phyloP scores from a whole-genome alignment of 2,329 filamentous ascomycete genomes.

The Trichoderma citrinoviride region DNA sequence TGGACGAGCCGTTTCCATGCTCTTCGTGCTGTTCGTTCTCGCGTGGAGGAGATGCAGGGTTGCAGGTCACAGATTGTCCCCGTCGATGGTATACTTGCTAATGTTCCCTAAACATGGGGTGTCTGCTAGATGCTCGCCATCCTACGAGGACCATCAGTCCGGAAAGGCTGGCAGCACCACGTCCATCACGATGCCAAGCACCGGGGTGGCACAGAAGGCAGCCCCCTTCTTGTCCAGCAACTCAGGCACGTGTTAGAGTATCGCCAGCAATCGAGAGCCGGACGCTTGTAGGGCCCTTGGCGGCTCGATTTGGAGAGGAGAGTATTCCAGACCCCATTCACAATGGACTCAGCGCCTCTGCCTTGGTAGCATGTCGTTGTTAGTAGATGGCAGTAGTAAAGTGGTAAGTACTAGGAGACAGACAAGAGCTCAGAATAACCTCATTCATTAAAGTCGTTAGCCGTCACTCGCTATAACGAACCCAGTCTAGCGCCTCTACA shows the following conservation, averaged over 20 bases:
- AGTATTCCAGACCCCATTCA: neutral
- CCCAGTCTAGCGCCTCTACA: neutral
- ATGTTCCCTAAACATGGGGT: too few species aligned
- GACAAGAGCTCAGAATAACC: neutral
- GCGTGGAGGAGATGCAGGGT: neutral
- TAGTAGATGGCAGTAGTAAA: too few species aligned
- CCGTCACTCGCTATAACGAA: too few species aligned
- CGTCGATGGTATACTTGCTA: neutral
- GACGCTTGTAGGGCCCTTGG: neutral
- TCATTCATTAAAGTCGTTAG: neutral
- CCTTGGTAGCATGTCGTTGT: neutral
- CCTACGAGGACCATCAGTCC: too few species aligned
- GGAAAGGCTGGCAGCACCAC: too few species aligned
- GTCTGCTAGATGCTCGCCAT: too few species aligned
- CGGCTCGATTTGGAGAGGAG: neutral
- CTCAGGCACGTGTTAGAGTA: constrained; percentile 1
- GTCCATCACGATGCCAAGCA: neutral
- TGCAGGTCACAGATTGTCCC: neutral
- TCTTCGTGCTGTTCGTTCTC: neutral
- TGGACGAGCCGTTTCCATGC: neutral
- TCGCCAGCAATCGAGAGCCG: neutral
- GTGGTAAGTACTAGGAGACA: too few species aligned
- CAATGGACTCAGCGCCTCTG: neutral
- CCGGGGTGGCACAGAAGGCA: neutral
- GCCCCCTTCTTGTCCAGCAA: neutral